phyloP scores from a whole-genome alignment of 768 basidiomycete species.

The Cystofilobasidium ferigula region DNA sequence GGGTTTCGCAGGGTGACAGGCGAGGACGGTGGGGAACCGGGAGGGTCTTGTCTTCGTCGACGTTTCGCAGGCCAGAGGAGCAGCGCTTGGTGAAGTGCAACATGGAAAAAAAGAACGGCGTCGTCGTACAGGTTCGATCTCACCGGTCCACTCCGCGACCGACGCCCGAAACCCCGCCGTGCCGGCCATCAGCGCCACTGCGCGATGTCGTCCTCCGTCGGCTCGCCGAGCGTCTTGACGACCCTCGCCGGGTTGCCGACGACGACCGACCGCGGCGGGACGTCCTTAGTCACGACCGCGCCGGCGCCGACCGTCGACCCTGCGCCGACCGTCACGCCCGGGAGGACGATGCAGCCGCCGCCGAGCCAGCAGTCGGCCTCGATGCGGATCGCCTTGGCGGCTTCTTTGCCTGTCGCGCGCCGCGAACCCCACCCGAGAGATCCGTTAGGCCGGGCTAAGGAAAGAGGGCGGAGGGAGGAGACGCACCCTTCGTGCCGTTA shows the following conservation, averaged over 20 bases:
- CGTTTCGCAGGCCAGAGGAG: too few species aligned
- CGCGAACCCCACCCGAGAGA: too few species aligned
- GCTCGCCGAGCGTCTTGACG: conserved; percentile 1
- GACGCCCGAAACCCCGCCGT: too few species aligned
- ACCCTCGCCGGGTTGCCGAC: conserved; percentile 13
- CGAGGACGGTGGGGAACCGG: too few species aligned
- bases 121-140: too few species aligned
- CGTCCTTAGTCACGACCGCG: conserved; percentile 6
- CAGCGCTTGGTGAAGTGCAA: too few species aligned
- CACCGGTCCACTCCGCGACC: too few species aligned
- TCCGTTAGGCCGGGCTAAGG: not conserved
- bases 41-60: too few species aligned
- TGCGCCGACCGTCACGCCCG: conserved; percentile 12
- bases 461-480: not conserved
- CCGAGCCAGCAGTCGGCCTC: conserved; percentile 18
- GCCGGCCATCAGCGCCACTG: conserved; percentile 28
- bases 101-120: too few species aligned
- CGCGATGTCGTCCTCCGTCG: conserved; percentile 44
- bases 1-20: too few species aligned
- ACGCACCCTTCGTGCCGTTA: conserved; percentile 2
- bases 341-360: conserved; percentile 1
- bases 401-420: conserved; percentile 5
- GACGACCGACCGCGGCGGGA: conserved; percentile 7
- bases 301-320: conserved; percentile 13
- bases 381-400: conserved; percentile 10